phyloP scores from a whole-genome alignment of 2,329 filamentous ascomycete species.

The Diaporthe velutina region DNA sequence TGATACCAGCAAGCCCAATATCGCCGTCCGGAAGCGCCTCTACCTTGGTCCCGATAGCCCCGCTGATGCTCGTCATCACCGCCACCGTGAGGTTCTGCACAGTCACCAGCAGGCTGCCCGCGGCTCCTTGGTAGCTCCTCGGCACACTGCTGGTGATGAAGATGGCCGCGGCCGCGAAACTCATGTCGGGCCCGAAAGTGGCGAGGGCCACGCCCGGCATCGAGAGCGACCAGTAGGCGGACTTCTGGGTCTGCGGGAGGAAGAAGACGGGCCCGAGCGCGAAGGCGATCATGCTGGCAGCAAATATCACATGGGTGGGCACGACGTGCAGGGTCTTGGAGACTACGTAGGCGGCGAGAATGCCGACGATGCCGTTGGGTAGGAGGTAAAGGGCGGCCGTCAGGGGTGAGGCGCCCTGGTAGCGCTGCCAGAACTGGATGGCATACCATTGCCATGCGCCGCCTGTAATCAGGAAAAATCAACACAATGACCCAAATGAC shows the following conservation, averaged over 20 bases:
- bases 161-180: slow-evolving; percentile 61
- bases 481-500: background rate
- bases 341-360: slow-evolving; percentile 60
- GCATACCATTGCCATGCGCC: slow-evolving; percentile 52
- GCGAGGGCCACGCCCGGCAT: slow-evolving; percentile 58
- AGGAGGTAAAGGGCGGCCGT: slow-evolving; percentile 58
- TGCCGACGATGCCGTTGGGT: slow-evolving; percentile 58
- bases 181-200: slow-evolving; percentile 61
- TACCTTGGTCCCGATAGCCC: slow-evolving; percentile 48
- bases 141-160: slow-evolving; percentile 61
- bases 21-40: background rate
- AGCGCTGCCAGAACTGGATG: slow-evolving; percentile 53
- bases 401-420: slow-evolving; percentile 53
- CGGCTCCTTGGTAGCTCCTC: slow-evolving; percentile 59
- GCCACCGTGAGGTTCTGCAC: slow-evolving; percentile 60
- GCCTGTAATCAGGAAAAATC: slow-evolving; percentile 31
- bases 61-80: slow-evolving; percentile 53
- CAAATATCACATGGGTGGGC: slow-evolving; percentile 60
- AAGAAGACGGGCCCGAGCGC: background rate
- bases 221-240: slow-evolving; percentile 59
- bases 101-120: slow-evolving; percentile 59
- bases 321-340: slow-evolving; percentile 59
- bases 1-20: background rate
- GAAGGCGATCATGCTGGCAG: slow-evolving; percentile 53
- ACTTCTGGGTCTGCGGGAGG: slow-evolving; percentile 50